Evolutionary conservation across 2,329 filamentous ascomycete genomes (phyloP).

Genomic region (Herpotrichia juniperi): DNA sequence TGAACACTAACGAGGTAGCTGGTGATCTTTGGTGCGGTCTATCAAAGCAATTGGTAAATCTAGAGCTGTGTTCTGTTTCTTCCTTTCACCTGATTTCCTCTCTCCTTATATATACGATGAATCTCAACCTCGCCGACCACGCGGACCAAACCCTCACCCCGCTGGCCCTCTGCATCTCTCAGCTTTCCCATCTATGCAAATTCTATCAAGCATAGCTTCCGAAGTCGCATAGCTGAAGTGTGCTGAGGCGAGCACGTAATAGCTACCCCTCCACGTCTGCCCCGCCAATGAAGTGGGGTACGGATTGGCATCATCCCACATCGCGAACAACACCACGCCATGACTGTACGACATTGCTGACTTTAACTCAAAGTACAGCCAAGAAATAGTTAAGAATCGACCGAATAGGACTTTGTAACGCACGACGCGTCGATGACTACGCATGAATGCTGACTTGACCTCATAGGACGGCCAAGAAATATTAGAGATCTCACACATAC

Average conservation of each 20-base stretch:
- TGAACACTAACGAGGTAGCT: constrained; percentile 9
- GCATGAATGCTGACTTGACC: no score
- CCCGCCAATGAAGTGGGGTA: constrained; percentile 6
- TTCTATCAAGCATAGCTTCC: not conserved
- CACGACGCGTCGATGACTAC: no score
- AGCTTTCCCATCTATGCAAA: constrained; percentile 5
- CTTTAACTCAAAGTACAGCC: no score
- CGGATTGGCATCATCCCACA: constrained; percentile 1
- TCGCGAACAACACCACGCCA: not conserved
- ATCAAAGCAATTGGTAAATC: not conserved
- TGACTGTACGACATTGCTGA: not conserved
- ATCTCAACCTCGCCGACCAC: constrained; percentile 9
- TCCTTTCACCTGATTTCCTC: not conserved
- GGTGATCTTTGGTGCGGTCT: not conserved
- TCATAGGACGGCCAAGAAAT: no score
- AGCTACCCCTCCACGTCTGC: constrained; percentile 12
- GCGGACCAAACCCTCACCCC: not conserved
- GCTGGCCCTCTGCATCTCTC: not conserved
- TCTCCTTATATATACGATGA: constrained; percentile 3
- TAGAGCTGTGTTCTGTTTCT: not conserved
- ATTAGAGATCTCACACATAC: no score
- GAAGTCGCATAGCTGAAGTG: not conserved
- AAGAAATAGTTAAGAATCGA: no score
- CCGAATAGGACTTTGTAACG: no score
- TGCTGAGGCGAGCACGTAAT: constrained; percentile 15